Evolutionary conservation across 1,284 basidiomycete genomes (phyloP), one percentile per base, ranked within the genome.

Genomic region (Ceratobasidium sp.): DNA sequence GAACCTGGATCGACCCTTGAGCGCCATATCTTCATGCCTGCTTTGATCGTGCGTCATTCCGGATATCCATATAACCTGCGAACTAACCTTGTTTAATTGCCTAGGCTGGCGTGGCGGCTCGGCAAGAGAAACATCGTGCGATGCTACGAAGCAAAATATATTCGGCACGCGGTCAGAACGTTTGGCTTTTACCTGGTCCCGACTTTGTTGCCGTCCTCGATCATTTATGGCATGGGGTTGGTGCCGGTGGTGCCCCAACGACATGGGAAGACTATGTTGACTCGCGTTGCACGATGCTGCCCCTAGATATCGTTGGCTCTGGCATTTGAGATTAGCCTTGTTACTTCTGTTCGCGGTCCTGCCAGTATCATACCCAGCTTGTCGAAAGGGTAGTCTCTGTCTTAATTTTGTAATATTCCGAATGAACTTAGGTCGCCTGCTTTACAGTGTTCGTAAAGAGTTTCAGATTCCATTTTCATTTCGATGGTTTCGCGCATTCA

Each of bases 181-280:
- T 69, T 23, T 69, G 67, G 67, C 12, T 54, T 6, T 20, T 69
- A 12, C 67, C 30, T 8, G 48, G 46, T 4, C 48, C 18, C 18
- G 46, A 52, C 16, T 69, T 69, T 54, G 48, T 54, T 23, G 48
- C 67, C 14, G 67, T 69, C n/a, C 50, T 69, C 8, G 67, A 67
- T 20, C 41, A 67, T 44, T 30, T 67, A 6, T 67, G 65, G 65
- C 65, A 67, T 44, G 65, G 65, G 10, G 65, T 41, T 50, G 65
- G 41, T 6, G 12, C 65, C 7, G 41, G 33, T 30, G 65, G 65
- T 23, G 41, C 41, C 3, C 65, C 65, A 18, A 27, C 27, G 3
- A 67, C n/a, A 46, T 67, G 38, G 65, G 23, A 27, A n/a, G 65
- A 67, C 48, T 67, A 67, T 46, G 20, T 46, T 8, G 18, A 48